A percentile compares a stretch with the other conserved stretches of the same genome.
These are phyloP conservation scores for Coniella vitis DNA, from an alignment of 2,329 filamentous ascomycete species.

Conservation along the genomic window DNA sequence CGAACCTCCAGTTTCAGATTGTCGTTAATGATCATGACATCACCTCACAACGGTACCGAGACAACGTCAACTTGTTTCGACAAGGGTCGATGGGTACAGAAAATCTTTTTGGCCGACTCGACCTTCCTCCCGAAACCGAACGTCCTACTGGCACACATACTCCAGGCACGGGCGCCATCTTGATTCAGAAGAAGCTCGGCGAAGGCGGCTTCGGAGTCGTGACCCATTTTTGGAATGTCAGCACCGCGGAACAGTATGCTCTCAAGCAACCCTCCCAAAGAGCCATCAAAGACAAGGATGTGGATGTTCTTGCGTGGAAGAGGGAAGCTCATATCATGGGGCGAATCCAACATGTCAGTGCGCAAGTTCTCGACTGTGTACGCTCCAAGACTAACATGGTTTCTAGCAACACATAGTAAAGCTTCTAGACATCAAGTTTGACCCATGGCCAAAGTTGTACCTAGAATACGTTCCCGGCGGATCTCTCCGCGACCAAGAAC, in stretches of 20 bases:
- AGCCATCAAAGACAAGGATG: neutral
- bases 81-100: slow-evolving; percentile 14
- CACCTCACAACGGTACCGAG: slow-evolving; percentile 16
- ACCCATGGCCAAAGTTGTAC: slow-evolving; percentile 10
- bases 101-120: neutral
- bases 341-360: slow-evolving; percentile 18
- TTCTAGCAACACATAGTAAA: slow-evolving; percentile 10
- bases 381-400: slow-evolving; percentile 6
- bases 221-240: slow-evolving; percentile 20
- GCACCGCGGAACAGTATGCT: slow-evolving; percentile 18
- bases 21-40: neutral
- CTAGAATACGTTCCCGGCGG: slow-evolving; percentile 18
- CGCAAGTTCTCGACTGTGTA: neutral
- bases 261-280: slow-evolving; percentile 19
- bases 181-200: slow-evolving; percentile 15
- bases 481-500: neutral
- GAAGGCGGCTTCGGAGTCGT: slow-evolving; percentile 18
- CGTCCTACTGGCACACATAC: slow-evolving; percentile 4
- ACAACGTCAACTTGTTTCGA: slow-evolving; percentile 17
- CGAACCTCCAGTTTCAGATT: neutral
- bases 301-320: slow-evolving; percentile 13
- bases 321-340: slow-evolving; percentile 21
- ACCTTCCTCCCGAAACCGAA: neutral
- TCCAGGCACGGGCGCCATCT: neutral
- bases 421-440: neutral